These are phyloP conservation scores for Fusarium fujikuroi DNA, from an alignment of 2,329 filamentous ascomycete species.

Conservation along the genomic window DNA sequence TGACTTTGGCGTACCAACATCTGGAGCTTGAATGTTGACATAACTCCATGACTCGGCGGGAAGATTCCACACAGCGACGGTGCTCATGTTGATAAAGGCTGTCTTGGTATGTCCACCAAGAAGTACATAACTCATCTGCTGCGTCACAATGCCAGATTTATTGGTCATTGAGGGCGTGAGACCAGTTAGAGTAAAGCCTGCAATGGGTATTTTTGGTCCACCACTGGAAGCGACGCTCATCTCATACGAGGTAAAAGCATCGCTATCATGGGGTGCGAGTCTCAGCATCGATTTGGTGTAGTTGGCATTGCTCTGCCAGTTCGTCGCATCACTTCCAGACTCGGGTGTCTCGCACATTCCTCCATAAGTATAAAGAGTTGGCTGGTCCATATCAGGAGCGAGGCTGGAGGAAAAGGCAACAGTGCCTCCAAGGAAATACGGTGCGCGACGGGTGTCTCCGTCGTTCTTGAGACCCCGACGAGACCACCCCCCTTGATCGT, in stretches of 20 bases:
- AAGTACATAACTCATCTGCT: conserved; percentile 82
- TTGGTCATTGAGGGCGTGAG: conserved; percentile 77
- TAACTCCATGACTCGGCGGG: conserved; percentile 91
- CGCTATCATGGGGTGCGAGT: conserved; percentile 60
- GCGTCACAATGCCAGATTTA: conserved; percentile 70
- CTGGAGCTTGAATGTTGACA: conserved; percentile 68
- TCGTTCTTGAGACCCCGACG: conserved; percentile 37
- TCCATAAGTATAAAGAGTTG: conserved; percentile 79
- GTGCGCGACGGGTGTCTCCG: conserved; percentile 46
- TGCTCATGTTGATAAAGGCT: conserved; percentile 95
- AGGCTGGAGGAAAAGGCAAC: conserved; percentile 75
- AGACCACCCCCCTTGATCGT: conserved; percentile 33
- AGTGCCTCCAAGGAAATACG: conserved; percentile 64
- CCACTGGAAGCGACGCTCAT: conserved; percentile 55
- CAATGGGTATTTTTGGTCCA: conserved; percentile 80
- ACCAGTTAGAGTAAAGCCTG: conserved; percentile 85
- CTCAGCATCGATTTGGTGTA: conserved; percentile 86
- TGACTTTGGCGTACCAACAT: conserved; percentile 52
- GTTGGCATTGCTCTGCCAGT: conserved; percentile 75
- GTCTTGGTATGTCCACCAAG: conserved; percentile 84
- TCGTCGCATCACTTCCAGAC: conserved; percentile 48
- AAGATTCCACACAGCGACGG: conserved; percentile 85
- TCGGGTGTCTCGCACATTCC: conserved; percentile 80
- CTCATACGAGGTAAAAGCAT: conserved; percentile 47
- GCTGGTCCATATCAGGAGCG: conserved; percentile 62